Conservation (phyloP, 2,329 filamentous ascomycete genomes). For the Pleoardoris graminearum region DNA sequence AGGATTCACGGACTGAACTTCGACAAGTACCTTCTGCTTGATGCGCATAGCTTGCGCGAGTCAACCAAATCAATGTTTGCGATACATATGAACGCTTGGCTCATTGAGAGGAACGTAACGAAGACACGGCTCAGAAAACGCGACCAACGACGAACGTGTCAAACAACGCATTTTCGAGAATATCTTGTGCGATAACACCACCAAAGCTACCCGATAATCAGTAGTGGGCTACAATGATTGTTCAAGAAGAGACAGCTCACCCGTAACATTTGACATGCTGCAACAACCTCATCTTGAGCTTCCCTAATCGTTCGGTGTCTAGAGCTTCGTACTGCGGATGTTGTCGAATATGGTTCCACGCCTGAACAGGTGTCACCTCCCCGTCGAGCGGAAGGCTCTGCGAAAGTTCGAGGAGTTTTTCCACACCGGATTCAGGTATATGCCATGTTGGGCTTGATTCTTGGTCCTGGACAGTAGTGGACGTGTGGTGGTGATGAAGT, state of each 20-base stretch:
- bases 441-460: constrained; percentile 17
- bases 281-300: constrained; percentile 30
- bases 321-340: constrained; percentile 29
- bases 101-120: too few relatives aligned
- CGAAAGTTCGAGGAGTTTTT: constrained; percentile 25
- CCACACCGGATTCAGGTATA: constrained; percentile 20
- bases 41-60: too few relatives aligned
- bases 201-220: constrained; percentile 19
- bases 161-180: constrained; percentile 18
- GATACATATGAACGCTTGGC: too few relatives aligned
- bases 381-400: constrained; percentile 18
- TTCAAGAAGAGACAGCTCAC: constrained; percentile 15
- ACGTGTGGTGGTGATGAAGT: constrained; percentile 21
- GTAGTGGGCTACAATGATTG: not conserved
- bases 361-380: constrained; percentile 45
- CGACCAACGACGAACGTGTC: constrained; percentile 21
- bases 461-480: constrained; percentile 8
- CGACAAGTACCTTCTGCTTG: too few relatives aligned
- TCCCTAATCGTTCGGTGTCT: constrained; percentile 22
- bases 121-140: constrained; percentile 19
- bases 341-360: constrained; percentile 39
- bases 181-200: constrained; percentile 20
- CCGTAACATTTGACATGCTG: constrained; percentile 38
- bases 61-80: too few relatives aligned
- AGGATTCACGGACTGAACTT: too few relatives aligned